phyloP scores from a whole-genome alignment of 1,284 basidiomycete species.

The Marasmius oreades region DNA sequence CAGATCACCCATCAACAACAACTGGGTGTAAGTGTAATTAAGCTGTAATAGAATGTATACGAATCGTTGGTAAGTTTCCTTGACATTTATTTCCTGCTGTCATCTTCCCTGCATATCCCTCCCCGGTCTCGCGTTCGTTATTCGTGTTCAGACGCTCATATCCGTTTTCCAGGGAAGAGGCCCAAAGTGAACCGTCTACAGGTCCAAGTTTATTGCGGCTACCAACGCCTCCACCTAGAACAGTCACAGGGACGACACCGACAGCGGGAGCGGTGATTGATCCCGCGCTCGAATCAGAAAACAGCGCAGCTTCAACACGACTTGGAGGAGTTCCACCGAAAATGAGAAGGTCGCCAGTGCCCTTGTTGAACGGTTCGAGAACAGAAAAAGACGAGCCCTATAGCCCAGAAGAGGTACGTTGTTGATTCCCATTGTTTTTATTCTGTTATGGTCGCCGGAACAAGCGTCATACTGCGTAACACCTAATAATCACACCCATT shows the following conservation, averaged over 20 bases:
- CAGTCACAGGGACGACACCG: neutral
- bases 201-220: neutral
- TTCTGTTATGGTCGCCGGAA: neutral
- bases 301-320: neutral
- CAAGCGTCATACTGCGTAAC: neutral
- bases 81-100: neutral
- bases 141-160: neutral
- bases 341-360: neutral
- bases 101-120: neutral
- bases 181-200: neutral
- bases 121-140: neutral
- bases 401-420: neutral
- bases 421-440: neutral
- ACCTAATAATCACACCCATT: too few species aligned
- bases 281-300: neutral
- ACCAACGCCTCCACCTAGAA: neutral
- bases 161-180: neutral
- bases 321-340: neutral
- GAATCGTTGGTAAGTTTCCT: neutral
- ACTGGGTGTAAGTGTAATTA: neutral
- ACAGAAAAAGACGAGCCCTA: neutral
- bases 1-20: neutral
- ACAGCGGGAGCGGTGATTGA: neutral
- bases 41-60: neutral
- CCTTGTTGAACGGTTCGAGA: neutral